phyloP scores from a whole-genome alignment of 2,329 filamentous ascomycete genomes.

The Alternaria gansuensis region DNA sequence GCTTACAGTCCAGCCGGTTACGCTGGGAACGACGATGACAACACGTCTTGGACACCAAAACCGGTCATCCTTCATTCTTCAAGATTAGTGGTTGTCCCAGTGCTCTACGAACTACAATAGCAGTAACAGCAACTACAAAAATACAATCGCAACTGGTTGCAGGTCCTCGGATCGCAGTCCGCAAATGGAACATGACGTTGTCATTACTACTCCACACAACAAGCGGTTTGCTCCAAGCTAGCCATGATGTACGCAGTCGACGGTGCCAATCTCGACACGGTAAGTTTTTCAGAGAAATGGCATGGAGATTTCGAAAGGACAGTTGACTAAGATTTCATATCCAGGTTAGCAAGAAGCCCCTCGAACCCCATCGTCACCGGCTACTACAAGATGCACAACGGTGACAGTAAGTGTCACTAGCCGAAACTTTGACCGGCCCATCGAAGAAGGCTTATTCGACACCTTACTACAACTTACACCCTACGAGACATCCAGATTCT shows the following conservation, averaged over 20 bases:
- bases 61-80: constrained; percentile 38
- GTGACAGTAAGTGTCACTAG: constrained; percentile 22
- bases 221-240: constrained; percentile 39
- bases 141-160: constrained; percentile 18
- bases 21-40: background rate
- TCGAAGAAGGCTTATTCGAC: constrained; percentile 12
- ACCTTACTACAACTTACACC: background rate
- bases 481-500: background rate
- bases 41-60: constrained; percentile 35
- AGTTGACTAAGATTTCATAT: constrained; percentile 4
- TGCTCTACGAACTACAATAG: background rate
- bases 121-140: constrained; percentile 13
- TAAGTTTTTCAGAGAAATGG: constrained; percentile 18
- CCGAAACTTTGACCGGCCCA: constrained; percentile 33
- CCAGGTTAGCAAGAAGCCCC: constrained; percentile 42
- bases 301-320: background rate
- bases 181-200: constrained; percentile 38
- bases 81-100: constrained; percentile 11
- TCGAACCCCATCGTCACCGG: constrained; percentile 35
- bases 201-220: constrained; percentile 44
- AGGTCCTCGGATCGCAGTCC: constrained; percentile 33
- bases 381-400: constrained; percentile 31
- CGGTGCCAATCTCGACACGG: constrained; percentile 41
- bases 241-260: constrained; percentile 43
- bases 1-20: background rate